Base-by-base conservation (phyloP, 495 filamentous ascomycete genomes). In the Daldinia caldariorum region DNA sequence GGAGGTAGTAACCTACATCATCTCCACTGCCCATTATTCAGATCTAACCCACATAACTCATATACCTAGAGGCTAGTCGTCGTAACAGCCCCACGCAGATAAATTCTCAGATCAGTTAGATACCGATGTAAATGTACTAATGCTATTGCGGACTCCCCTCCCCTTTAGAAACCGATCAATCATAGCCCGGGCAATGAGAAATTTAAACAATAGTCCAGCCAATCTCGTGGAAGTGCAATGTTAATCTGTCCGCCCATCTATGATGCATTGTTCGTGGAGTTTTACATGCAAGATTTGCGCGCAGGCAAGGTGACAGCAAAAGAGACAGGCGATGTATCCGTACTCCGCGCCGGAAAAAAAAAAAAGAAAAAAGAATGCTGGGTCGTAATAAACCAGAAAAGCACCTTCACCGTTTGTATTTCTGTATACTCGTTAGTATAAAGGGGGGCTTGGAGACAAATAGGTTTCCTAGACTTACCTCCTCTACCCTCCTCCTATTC, bases 401-500 rank as follows among this genome's bases (percentile, higher is more conserved):
- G 61, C 7, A 53, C 37, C 69, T 81, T 47, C 79, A 76, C 50
- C 75, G 74, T 66, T 83, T 83, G 61, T 83, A 80, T 76, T 81
- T 82, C 79, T 80, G 67, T 61, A 58, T 14, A 29, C 26, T 12
- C 4, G 61, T 80, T 69, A 79, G 75, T 61, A 63, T 58, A 32
- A 50, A 20, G 22, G 12, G 50, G 0, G n/a, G 3, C 20, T 56
- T 16, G 16, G 16, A 20, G 20, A 12, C 32, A 14, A 54, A 32
- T 16, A 2, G 43, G 22, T 20, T 2, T 39, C 18, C 39, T 45
- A 26, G 45, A 78, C 92, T 88, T 82, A 95, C 93, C 83, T 97
- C 93, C 70, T 98, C 94, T 67, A 95, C 88, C 74, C 90, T 87
- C 72, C 91, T 87, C 71, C 89, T 83, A 78, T 97, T 94, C 71